A percentile compares a stretch with the other conserved stretches of the same genome.
These are phyloP conservation scores for Paramyrothecium roridum DNA, from an alignment of 2,329 filamentous ascomycete genomes.

Conservation along the genomic window DNA sequence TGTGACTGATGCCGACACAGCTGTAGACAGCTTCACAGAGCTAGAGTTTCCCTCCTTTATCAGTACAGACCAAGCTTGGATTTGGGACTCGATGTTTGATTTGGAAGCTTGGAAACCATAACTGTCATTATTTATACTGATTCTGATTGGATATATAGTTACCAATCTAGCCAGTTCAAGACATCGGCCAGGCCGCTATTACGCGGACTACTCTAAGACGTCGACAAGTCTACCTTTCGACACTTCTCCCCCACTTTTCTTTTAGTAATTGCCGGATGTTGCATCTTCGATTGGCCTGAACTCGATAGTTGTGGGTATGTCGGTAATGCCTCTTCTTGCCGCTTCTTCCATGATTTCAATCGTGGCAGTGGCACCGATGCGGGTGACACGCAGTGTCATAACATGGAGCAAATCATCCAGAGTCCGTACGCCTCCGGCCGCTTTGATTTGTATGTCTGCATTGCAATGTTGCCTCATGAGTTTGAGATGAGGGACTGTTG, in stretches of 20 bases:
- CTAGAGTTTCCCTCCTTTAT: not conserved
- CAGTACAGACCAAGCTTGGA: slow-evolving; percentile 3
- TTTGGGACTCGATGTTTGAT: slow-evolving; percentile 1
- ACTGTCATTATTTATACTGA: not conserved
- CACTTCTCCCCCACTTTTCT: too few relatives aligned
- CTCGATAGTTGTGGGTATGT: slow-evolving; percentile 13
- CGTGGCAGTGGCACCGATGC: slow-evolving; percentile 56
- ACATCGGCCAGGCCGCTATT: too few relatives aligned
- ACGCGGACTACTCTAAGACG: too few relatives aligned
- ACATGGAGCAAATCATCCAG: slow-evolving; percentile 54
- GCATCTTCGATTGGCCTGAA: slow-evolving; percentile 15
- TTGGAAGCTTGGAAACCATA: not conserved
- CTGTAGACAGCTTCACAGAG: not conserved
- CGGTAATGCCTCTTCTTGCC: slow-evolving; percentile 41
- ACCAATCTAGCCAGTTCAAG: too few relatives aligned
- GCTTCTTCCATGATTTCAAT: slow-evolving; percentile 54
- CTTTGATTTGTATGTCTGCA: slow-evolving; percentile 50
- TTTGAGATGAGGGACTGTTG: slow-evolving; percentile 47
- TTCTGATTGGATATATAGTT: too few relatives aligned
- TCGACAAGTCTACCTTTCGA: too few relatives aligned
- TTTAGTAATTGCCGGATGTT: too few relatives aligned
- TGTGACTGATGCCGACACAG: not conserved
- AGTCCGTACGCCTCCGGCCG: slow-evolving; percentile 53
- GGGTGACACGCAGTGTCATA: slow-evolving; percentile 49
- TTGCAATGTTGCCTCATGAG: slow-evolving; percentile 48